Percentiles rank a stretch among this genome's conserved stretches.
These are phyloP conservation scores for Phytophthora multivora DNA, from an alignment of 352 stramenopile species.

Conservation along the genomic window DNA sequence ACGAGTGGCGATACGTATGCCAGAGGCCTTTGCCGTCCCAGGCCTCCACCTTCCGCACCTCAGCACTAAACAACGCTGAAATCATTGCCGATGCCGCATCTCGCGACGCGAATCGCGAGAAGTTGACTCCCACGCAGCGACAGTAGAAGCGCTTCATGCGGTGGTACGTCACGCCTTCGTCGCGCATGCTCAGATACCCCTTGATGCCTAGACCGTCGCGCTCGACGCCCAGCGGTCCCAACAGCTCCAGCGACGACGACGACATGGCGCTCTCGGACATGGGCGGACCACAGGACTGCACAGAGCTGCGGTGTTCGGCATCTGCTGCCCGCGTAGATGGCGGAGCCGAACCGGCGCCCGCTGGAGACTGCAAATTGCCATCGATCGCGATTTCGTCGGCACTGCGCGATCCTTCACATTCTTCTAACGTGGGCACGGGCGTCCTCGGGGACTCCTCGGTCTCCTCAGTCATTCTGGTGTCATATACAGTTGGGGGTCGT, in stretches of 20 bases:
- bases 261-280: constrained; percentile 34
- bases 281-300: constrained; percentile 12
- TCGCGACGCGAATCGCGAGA: constrained; percentile 72
- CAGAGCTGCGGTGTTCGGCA: constrained; percentile 18
- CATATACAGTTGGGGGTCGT: constrained; percentile 18
- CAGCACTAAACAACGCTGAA: constrained; percentile 66
- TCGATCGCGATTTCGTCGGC: constrained; percentile 10
- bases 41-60: constrained; percentile 76
- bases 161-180: constrained; percentile 84
- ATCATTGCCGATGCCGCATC: constrained; percentile 64
- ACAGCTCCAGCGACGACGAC: constrained; percentile 29
- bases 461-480: constrained; percentile 27
- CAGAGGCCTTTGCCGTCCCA: constrained; percentile 87
- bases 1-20: constrained; percentile 85
- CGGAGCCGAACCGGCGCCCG: constrained; percentile 12
- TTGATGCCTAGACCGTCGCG: constrained; percentile 74
- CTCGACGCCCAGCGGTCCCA: constrained; percentile 47
- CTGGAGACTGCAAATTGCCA: constrained; percentile 22
- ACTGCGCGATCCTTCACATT: constrained; percentile 26
- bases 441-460: constrained; percentile 21
- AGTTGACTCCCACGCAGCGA: constrained; percentile 79
- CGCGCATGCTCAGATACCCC: constrained; percentile 79
- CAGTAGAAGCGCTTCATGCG: constrained; percentile 89
- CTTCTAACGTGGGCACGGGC: constrained; percentile 20
- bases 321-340: constrained; percentile 19